Evolutionary conservation across 2,329 filamentous ascomycete genomes (phyloP), one percentile per base, ranked within the genome.

Genomic region (Talaromyces atroroseus): DNA sequence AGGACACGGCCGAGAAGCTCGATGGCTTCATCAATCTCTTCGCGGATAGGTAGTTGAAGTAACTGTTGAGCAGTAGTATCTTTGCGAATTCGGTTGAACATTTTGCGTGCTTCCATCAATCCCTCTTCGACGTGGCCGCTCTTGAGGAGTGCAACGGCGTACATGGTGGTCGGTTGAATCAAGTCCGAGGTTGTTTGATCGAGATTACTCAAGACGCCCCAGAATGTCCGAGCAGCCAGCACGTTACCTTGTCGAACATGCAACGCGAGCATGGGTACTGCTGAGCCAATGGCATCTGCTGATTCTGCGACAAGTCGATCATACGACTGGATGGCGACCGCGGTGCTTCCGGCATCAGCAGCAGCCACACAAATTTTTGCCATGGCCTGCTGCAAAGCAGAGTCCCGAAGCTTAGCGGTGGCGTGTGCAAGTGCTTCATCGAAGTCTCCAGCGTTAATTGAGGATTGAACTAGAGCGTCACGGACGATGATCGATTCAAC

Each of bases 141-240:
- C 54, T 89, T 88, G 68, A 97, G 88, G 71, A 97, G 79, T 49
- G 91, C 90, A 57, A 95, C 84, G 14, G 89, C 85, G 66, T 92
- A 96, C 90, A 96, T 96, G 57, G 89, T 84, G 12, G 90, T 88
- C 23, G 91, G 89, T 75, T 96, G 91, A 60, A 96, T 88, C 71
- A 95, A 87, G 32, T 84, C 78, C 54, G 80, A 70, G 12, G 82
- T 81, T 34, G 84, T 80, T 52, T 80, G 76, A 65, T 83, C 79
- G 58, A 84, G 65, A 11, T 69, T 70, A 59, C 81, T 84, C 54
- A 96, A 78, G 56, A 89, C 78, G 53, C 84, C 81, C 91, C 92
- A 96, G 75, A 90, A 92, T 61, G 85, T 81, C 61, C 87, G 82
- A 51, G 92, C 92, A 55, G 84, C 82, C 23, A 85, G 78, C 58